phyloP scores from a whole-genome alignment of 352 stramenopile species.

The Globisporangium viniferum region DNA sequence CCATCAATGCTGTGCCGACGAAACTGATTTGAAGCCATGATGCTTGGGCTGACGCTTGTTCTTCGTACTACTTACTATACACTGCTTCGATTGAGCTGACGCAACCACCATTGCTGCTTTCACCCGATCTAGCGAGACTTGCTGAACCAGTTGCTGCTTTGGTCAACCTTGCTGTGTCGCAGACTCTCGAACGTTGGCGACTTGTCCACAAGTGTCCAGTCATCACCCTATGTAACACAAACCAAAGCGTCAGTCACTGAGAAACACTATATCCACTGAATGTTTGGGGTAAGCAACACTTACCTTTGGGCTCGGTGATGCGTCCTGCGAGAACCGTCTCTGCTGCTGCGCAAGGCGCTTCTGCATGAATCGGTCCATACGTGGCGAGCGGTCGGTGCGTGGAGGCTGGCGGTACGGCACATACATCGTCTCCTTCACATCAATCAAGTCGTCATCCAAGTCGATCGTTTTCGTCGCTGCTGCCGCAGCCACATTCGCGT shows the following conservation, averaged over 20 bases:
- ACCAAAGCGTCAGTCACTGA: background rate
- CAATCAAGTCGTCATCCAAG: constrained; percentile 49
- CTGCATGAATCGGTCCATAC: constrained; percentile 22
- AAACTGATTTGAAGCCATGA: background rate
- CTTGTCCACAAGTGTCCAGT: constrained; percentile 79
- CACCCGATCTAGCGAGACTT: constrained; percentile 1
- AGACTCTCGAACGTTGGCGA: constrained; percentile 70
- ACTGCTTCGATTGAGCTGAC: constrained; percentile 1
- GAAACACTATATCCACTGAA: background rate
- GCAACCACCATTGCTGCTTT: background rate
- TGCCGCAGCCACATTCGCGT: constrained; percentile 40
- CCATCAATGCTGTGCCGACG: background rate
- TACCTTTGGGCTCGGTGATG: constrained; percentile 51
- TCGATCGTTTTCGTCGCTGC: constrained; percentile 33
- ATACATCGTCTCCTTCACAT: constrained; percentile 50
- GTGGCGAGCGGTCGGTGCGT: constrained; percentile 22
- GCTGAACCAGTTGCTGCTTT: constrained; percentile 53
- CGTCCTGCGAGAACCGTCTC: constrained; percentile 26
- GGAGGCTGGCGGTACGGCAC: constrained; percentile 42
- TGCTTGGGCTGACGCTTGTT: background rate
- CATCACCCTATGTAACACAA: constrained; percentile 35
- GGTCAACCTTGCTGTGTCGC: constrained; percentile 33
- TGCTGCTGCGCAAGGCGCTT: constrained; percentile 22
- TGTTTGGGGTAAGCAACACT: background rate
- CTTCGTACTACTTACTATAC: constrained; percentile 2